These are phyloP conservation scores for Aegilops bicornis DNA, from an alignment of 176 grass and related monocot species.

Conservation along the genomic window DNA sequence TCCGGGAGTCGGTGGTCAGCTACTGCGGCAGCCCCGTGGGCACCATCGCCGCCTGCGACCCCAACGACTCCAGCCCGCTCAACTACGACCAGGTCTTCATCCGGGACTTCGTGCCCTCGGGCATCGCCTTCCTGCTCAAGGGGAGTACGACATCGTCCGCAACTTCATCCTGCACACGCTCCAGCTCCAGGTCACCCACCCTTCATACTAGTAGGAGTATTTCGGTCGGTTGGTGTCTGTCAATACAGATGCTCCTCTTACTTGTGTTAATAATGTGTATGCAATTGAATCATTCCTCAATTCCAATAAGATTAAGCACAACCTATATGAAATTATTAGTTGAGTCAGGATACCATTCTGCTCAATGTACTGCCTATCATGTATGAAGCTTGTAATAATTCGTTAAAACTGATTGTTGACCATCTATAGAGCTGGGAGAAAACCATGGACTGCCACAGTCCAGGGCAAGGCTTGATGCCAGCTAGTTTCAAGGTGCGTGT, in stretches of 20 bases:
- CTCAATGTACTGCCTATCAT: not conserved
- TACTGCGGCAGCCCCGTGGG: constrained; percentile 86
- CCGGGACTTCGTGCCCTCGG: constrained; percentile 90
- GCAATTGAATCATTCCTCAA: not conserved
- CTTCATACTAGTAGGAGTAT: not conserved
- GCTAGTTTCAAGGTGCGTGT: constrained; percentile 87
- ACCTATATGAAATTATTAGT: not conserved
- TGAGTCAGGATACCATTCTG: not conserved
- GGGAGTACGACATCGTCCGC: constrained; percentile 87
- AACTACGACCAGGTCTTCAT: constrained; percentile 97
- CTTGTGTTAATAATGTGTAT: not conserved
- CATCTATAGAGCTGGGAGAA: constrained; percentile 85
- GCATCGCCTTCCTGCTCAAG: constrained; percentile 83
- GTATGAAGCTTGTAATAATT: not conserved
- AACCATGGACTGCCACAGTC: constrained; percentile 94
- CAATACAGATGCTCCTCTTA: not conserved
- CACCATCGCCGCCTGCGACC: constrained; percentile 86
- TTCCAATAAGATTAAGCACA: not conserved
- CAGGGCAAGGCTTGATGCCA: constrained; percentile 83
- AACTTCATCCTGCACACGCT: constrained; percentile 95
- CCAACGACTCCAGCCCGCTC: constrained; percentile 63
- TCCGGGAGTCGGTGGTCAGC: constrained; percentile 62
- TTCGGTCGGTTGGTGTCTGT: not conserved
- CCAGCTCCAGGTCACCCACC: constrained; percentile 56
- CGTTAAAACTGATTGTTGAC: not conserved